Evolutionary conservation across 2,329 filamentous ascomycete species (phyloP).

Genomic region (Fusarium musae): DNA sequence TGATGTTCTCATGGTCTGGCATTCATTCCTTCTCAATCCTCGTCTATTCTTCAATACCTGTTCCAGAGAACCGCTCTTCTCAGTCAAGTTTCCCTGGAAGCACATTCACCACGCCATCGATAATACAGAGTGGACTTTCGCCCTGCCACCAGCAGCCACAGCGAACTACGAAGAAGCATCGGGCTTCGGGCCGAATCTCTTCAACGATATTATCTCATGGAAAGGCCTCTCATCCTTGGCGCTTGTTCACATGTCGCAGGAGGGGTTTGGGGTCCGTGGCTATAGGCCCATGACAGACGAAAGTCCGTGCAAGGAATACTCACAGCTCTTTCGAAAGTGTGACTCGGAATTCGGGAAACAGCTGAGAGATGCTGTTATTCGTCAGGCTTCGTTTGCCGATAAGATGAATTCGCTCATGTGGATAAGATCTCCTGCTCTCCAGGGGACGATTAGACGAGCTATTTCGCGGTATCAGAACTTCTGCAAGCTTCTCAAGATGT

Average conservation of each 20-base stretch:
- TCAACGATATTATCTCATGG: background rate
- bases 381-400: constrained; percentile 52
- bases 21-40: constrained; percentile 51
- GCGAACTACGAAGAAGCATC: background rate
- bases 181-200: background rate
- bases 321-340: background rate
- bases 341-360: background rate
- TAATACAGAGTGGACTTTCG: constrained; percentile 28
- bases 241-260: accelerated
- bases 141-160: background rate
- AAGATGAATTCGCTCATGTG: constrained; percentile 55
- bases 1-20: constrained; percentile 53
- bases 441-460: constrained; percentile 50
- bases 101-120: constrained; percentile 27
- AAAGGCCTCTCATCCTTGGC: accelerated
- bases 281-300: accelerated
- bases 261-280: background rate
- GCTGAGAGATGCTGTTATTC: constrained; percentile 48
- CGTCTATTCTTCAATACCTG: constrained; percentile 30
- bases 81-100: constrained; percentile 36
- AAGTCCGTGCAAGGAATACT: background rate
- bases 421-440: constrained; percentile 47
- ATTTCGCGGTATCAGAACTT: constrained; percentile 54
- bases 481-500: constrained; percentile 46
- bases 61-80: constrained; percentile 19